phyloP scores from a whole-genome alignment of 495 filamentous ascomycete species.

The Penicillium macrosclerotiorum region DNA sequence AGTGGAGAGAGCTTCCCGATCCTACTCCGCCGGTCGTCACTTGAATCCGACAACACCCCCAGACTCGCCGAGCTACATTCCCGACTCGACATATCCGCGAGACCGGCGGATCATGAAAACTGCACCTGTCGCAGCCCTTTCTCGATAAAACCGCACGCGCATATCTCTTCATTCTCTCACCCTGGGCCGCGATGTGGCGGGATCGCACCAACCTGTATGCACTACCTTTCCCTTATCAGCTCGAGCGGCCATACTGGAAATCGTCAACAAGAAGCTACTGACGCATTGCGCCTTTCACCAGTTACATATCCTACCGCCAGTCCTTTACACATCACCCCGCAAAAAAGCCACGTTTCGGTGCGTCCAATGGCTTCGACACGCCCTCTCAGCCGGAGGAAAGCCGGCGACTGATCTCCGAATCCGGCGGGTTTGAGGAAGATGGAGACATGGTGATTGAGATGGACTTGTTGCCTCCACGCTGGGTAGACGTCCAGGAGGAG shows the following conservation, averaged over 20 bases:
- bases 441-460: slow-evolving; percentile 97
- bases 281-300: slow-evolving; percentile 32
- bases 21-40: slow-evolving; percentile 11
- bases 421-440: slow-evolving; percentile 75
- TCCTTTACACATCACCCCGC: slow-evolving; percentile 94
- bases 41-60: neutral
- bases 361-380: slow-evolving; percentile 71
- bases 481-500: slow-evolving; percentile 94
- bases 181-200: slow-evolving; percentile 80
- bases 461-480: slow-evolving; percentile 92
- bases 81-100: neutral
- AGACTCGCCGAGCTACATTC: neutral
- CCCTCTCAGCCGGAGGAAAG: slow-evolving; percentile 70
- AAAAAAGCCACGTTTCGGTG: slow-evolving; percentile 71
- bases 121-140: neutral
- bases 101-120: slow-evolving; percentile 14
- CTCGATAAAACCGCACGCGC: slow-evolving; percentile 17
- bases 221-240: slow-evolving; percentile 1
- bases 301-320: slow-evolving; percentile 98
- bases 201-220: slow-evolving; percentile 96
- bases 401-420: slow-evolving; percentile 75
- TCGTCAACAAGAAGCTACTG: slow-evolving; percentile 1
- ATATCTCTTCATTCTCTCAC: slow-evolving; percentile 8
- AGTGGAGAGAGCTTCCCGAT: slow-evolving; percentile 12
- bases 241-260: neutral